Evolutionary conservation across 1,284 basidiomycete species (phyloP).

Genomic region (Erythrobasidium hasegawianum): DNA sequence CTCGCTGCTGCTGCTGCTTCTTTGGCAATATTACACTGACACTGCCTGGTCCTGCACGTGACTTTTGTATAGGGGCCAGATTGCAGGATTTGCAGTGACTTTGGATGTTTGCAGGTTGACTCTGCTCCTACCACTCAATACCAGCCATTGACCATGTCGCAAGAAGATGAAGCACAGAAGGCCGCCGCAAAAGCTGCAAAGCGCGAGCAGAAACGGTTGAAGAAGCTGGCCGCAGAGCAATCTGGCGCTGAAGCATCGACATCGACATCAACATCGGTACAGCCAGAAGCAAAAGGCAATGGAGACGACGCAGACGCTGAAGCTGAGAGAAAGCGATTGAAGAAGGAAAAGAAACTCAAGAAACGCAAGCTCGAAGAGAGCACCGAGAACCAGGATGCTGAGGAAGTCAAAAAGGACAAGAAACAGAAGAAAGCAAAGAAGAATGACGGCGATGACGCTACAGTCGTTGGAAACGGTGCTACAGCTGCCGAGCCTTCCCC

Average conservation of each 20-base stretch:
- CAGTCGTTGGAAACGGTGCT: slow-evolving; percentile 23
- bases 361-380: slow-evolving; percentile 47
- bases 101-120: no score
- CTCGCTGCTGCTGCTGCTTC: no score
- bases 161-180: background rate
- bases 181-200: slow-evolving; percentile 39
- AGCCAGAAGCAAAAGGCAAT: background rate
- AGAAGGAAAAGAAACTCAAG: slow-evolving; percentile 58
- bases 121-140: background rate
- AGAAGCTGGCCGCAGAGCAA: slow-evolving; percentile 13
- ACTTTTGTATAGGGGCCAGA: no score
- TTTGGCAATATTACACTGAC: no score
- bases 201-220: slow-evolving; percentile 33
- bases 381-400: background rate
- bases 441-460: background rate
- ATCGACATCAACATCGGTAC: slow-evolving; percentile 4
- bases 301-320: background rate
- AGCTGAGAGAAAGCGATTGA: slow-evolving; percentile 1
- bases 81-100: no score
- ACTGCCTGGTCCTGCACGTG: no score
- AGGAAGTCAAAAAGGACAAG: slow-evolving; percentile 1
- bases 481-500: slow-evolving; percentile 36
- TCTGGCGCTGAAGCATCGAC: slow-evolving; percentile 14
- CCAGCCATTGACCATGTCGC: background rate
- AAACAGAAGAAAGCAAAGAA: slow-evolving; percentile 15